Base-by-base conservation (phyloP, 495 filamentous ascomycete genomes). In the Penicillium paxilli region DNA sequence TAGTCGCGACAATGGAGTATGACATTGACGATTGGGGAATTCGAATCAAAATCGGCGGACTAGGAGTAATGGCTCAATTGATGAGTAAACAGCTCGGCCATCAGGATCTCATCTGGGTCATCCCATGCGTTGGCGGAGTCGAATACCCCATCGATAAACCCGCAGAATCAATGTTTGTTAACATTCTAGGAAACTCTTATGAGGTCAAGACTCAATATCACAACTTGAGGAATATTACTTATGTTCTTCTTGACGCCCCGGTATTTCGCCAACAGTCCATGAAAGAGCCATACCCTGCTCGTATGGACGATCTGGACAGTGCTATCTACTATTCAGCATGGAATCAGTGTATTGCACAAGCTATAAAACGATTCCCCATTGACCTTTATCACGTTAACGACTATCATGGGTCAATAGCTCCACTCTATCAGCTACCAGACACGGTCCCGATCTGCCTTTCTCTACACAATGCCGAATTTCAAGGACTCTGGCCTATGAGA, bases 351-450 rank as follows among this genome's bases (percentile, higher is more conserved):
- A 87, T 89, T 58, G 83, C 86, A 1, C 74, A 85, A 48, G 67
- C 84, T 0, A 79, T 88, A 49, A 78, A 73, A 32, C 74, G 79
- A 6, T 82, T 82, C 41, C 80, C 84, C 0, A 75, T 89, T 40
- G 86, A 91, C 59, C 62, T 91, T 19, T 91, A 91, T 62, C 88
- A 91, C 64, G 86, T 90, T 62, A 91, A 91, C 66, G 88, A 91
- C 64, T 91, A 90, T 63, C 88, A 91, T 54, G 88, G 88, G 25
- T 84, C 87, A 16, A 68, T 87, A 5, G 88, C 88, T 32, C 87
- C 86, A 10, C 71, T 91, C 6, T 87, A 91, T 54, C 75, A 89
- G 16, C 75, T 90, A 4, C 87, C 87, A 12, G 70, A 80, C 32
- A 86, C 74, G 1, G 62, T 78, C 38, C 79, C 76, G 1, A 60